These are phyloP conservation scores for Moniliophthora roreri DNA, from an alignment of 1,284 basidiomycete species.

Conservation along the genomic window DNA sequence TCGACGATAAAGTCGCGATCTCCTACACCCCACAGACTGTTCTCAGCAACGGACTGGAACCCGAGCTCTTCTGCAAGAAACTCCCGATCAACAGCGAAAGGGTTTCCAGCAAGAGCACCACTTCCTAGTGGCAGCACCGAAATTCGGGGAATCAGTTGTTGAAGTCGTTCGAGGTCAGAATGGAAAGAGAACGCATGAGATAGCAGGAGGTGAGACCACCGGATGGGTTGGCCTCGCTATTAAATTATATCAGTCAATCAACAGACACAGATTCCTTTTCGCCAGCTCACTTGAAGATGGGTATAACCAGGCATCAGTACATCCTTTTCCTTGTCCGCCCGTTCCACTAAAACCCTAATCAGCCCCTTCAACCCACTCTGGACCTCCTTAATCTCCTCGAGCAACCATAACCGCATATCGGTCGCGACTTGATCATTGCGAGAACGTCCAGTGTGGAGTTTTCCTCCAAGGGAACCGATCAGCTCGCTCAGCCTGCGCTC, in stretches of 20 bases:
- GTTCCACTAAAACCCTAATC: slow-evolving; percentile 85
- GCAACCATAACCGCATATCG: slow-evolving; percentile 95
- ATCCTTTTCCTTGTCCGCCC: slow-evolving; percentile 91
- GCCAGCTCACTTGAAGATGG: slow-evolving; percentile 78
- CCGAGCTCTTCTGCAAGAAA: slow-evolving; percentile 86
- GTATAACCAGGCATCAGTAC: slow-evolving; percentile 95
- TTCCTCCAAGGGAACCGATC: slow-evolving; percentile 88
- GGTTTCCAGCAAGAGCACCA: slow-evolving; percentile 95
- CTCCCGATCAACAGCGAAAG: slow-evolving; percentile 89
- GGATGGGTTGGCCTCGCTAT: slow-evolving; percentile 94
- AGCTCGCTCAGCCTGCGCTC: slow-evolving; percentile 93
- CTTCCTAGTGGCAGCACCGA: slow-evolving; percentile 93
- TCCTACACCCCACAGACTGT: slow-evolving; percentile 93
- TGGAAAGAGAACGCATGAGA: slow-evolving; percentile 94
- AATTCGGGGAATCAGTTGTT: slow-evolving; percentile 83
- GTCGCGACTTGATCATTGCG: slow-evolving; percentile 98
- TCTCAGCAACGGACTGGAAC: slow-evolving; percentile 84
- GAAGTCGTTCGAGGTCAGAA: slow-evolving; percentile 85
- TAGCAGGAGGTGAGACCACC: slow-evolving; percentile 96
- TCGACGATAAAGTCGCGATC: slow-evolving; percentile 98
- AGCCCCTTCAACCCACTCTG: slow-evolving; percentile 77
- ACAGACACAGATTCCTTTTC: slow-evolving; percentile 3
- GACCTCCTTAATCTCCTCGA: slow-evolving; percentile 76
- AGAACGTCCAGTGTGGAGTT: slow-evolving; percentile 94
- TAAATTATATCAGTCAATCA: slow-evolving; percentile 9